Conservation (phyloP, 179 eudicot species). For the Drosera spatulata region DNA sequence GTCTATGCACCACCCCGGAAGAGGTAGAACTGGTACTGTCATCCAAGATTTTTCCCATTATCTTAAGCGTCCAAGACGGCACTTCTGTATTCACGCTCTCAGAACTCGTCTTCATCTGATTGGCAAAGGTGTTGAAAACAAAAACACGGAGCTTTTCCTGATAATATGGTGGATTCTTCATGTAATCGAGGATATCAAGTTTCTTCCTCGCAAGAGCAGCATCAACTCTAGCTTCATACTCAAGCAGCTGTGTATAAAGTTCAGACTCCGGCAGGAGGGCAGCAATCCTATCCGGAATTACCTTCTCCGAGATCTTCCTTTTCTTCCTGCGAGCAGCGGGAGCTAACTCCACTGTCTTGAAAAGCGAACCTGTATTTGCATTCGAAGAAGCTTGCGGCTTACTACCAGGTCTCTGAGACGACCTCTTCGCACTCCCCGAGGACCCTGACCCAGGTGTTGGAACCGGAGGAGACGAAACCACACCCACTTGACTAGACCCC, state of each 20-base stretch:
- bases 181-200: conserved; percentile 46
- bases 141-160: conserved; percentile 65
- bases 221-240: conserved; percentile 67
- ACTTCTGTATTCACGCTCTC: conserved; percentile 40
- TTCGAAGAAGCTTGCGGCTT: conserved; percentile 35
- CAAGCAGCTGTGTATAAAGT: conserved; percentile 59
- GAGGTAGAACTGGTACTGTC: conserved; percentile 28
- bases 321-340: conserved; percentile 81
- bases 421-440: conserved; percentile 25
- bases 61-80: conserved; percentile 77
- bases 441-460: conserved; percentile 17
- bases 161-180: conserved; percentile 40
- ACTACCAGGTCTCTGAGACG: conserved; percentile 29
- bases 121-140: conserved; percentile 69
- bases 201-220: conserved; percentile 65
- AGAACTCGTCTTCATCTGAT: conserved; percentile 28
- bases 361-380: conserved; percentile 30
- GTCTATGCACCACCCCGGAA: conserved; percentile 13
- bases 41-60: conserved; percentile 68
- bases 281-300: conserved; percentile 54
- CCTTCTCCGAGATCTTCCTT: conserved; percentile 48
- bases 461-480: conserved; percentile 23
- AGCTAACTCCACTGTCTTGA: conserved; percentile 73
- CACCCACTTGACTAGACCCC: conserved; percentile 9
- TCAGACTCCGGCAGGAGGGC: conserved; percentile 73